Conservation (phyloP, 2,329 filamentous ascomycete genomes). For the Exophiala aquamarina region DNA sequence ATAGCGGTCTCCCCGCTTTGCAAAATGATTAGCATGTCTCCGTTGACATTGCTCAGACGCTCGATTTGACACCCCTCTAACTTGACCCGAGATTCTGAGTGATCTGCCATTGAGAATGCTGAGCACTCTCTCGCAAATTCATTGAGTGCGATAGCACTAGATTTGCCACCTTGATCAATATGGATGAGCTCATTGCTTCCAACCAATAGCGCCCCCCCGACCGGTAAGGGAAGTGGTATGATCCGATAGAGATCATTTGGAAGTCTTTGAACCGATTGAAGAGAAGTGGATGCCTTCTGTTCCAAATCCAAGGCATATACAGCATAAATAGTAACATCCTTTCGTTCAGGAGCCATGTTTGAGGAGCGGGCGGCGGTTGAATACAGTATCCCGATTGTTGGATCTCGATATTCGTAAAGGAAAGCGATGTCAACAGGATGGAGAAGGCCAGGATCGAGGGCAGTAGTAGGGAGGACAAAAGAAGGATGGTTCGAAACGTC, state of each 20-base stretch:
- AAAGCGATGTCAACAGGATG: constrained; percentile 92
- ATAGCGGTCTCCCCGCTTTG: constrained; percentile 72
- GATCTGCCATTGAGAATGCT: constrained; percentile 80
- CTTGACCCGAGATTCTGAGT: constrained; percentile 74
- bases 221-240: constrained; percentile 76
- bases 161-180: constrained; percentile 91
- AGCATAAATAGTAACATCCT: constrained; percentile 84
- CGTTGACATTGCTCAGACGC: constrained; percentile 70
- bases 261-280: constrained; percentile 79
- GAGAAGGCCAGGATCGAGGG: constrained; percentile 81
- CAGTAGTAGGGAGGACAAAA: constrained; percentile 87
- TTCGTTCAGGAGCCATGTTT: constrained; percentile 71
- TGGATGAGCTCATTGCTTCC: constrained; percentile 91
- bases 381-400: constrained; percentile 92
- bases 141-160: constrained; percentile 90
- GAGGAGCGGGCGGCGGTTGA: constrained; percentile 72
- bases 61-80: constrained; percentile 81
- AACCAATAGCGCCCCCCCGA: constrained; percentile 83
- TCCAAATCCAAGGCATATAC: constrained; percentile 95
- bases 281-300: constrained; percentile 87
- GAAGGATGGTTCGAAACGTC: constrained; percentile 80
- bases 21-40: constrained; percentile 81
- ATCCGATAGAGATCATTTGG: constrained; percentile 86
- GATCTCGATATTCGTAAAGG: constrained; percentile 93
- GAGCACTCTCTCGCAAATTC: constrained; percentile 81